Evolutionary conservation across 1,284 basidiomycete species (phyloP).

Genomic region (Thelephora terrestris): DNA sequence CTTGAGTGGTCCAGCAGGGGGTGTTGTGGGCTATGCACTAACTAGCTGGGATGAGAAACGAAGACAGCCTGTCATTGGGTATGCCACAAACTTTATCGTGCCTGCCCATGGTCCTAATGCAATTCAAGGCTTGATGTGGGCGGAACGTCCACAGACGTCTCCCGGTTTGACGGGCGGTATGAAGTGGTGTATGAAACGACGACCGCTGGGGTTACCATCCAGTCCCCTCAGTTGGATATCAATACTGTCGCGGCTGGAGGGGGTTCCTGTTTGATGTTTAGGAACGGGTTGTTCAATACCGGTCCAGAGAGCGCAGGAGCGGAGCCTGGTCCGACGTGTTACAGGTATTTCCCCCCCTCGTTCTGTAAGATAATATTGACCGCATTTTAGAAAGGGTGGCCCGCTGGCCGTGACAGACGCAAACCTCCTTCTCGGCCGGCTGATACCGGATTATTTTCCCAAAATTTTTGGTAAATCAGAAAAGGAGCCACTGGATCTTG

Average conservation of each 20-base stretch:
- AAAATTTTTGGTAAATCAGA: conserved; percentile 85
- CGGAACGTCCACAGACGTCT: conserved; percentile 87
- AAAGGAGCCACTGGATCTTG: conserved; percentile 69
- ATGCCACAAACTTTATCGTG: conserved; percentile 15
- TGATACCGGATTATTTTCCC: conserved; percentile 78
- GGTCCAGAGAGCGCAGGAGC: conserved; percentile 81
- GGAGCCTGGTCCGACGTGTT: conserved; percentile 78
- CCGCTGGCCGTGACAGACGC: conserved; percentile 83
- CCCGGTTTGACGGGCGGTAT: conserved; percentile 77
- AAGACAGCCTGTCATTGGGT: conserved; percentile 68
- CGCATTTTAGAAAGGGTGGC: conserved; percentile 59
- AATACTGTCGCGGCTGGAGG: conserved; percentile 87
- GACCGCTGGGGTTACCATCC: conserved; percentile 83
- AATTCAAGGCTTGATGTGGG: conserved; percentile 60
- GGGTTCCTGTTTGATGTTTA: conserved; percentile 73
- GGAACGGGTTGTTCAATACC: conserved; percentile 75
- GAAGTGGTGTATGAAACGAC: conserved; percentile 88
- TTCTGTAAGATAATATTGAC: not conserved
- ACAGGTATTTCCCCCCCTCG: conserved; percentile 36
- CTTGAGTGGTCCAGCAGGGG: conserved; percentile 81
- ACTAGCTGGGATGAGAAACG: conserved; percentile 71
- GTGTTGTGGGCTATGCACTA: conserved; percentile 80
- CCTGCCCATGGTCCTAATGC: not conserved
- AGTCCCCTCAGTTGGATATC: conserved; percentile 81
- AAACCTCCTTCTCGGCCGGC: conserved; percentile 74